Evolutionary conservation across 495 filamentous ascomycete species (phyloP).

Genomic region (Penicillium crystallinum): DNA sequence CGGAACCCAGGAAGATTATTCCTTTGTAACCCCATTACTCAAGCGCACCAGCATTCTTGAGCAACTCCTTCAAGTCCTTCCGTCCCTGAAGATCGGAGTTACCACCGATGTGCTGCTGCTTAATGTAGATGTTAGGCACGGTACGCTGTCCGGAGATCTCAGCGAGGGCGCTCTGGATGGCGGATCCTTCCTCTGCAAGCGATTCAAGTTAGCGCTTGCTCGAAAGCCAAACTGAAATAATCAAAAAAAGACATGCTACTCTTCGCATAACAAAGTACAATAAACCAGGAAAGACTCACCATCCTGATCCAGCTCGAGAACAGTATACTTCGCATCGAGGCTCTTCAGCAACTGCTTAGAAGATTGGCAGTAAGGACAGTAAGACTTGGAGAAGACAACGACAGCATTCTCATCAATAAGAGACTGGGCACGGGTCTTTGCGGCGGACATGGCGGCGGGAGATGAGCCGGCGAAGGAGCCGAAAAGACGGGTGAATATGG

Average conservation of each 20-base stretch:
- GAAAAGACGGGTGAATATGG: constrained; percentile 74
- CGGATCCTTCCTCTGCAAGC: constrained; percentile 64
- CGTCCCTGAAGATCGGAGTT: constrained; percentile 85
- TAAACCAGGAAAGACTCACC: constrained; percentile 50
- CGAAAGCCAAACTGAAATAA: neutral
- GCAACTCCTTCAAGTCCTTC: constrained; percentile 48
- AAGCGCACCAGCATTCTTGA: constrained; percentile 63
- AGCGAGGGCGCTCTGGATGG: constrained; percentile 74
- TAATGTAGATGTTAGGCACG: constrained; percentile 95
- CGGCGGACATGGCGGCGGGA: constrained; percentile 71
- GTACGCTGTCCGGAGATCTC: constrained; percentile 78
- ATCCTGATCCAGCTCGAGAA: constrained; percentile 80
- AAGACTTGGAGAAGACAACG: constrained; percentile 93
- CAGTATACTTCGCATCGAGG: constrained; percentile 64
- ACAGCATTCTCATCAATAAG: constrained; percentile 93
- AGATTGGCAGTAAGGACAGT: constrained; percentile 90
- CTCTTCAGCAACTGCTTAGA: constrained; percentile 68
- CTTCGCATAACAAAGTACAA: neutral
- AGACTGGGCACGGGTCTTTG: constrained; percentile 75
- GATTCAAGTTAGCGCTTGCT: neutral
- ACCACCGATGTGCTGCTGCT: constrained; percentile 84
- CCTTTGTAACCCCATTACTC: constrained; percentile 26
- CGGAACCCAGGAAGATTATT: neutral
- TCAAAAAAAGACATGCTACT: neutral
- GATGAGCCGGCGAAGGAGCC: constrained; percentile 49